Evolutionary conservation across 2,329 filamentous ascomycete genomes (phyloP), one percentile per base, ranked within the genome.

Genomic region (Botrytis medusae): DNA sequence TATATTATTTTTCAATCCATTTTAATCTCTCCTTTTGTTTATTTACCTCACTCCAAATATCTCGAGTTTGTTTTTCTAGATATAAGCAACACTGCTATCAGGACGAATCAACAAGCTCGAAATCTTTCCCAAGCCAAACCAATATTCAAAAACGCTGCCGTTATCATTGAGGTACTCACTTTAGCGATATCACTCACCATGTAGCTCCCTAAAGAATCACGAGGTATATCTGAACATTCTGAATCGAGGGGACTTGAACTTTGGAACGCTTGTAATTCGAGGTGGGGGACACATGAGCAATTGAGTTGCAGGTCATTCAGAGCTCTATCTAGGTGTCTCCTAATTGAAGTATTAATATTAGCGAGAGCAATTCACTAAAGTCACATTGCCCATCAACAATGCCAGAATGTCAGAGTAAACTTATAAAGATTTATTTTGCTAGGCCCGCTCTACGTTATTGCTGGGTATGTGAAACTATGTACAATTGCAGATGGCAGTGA

Each of bases 401-500:
- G 34, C n/a, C 65, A 59, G n/a, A 32, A 32, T 44, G 34, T n/a
- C 48, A 59, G 18, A 32, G 20, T 42, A 40, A 12, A 57, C 42
- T 32, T 22, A 42, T 42, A 20, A 42, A 57, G 29, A 12, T 69
- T 57, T 57, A 57, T n/a, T 57, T 68, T 34, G 48, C 25, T 68
- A 42, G 2, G 22, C 22, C 12, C 14, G 18, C 18, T 57, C 34
- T 44, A 57, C 37, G 40, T 57, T 32, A n/a, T 40, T 5, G 64
- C 25, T 14, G 25, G 32, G 12, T 70, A 34, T 61, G 40, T 60
- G 34, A 14, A n/a, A 34, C 44, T 62, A 71, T 71, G 69, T 71
- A 51, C 59, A 63, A 16, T 46, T 44, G 22, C 29, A n/a, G 9
- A 54, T 42, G 57, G 59, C 25, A 60, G 37, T 46, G 67, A 61